Base-by-base conservation (phyloP, 768 basidiomycete genomes). In the Gyrodon lividus region DNA sequence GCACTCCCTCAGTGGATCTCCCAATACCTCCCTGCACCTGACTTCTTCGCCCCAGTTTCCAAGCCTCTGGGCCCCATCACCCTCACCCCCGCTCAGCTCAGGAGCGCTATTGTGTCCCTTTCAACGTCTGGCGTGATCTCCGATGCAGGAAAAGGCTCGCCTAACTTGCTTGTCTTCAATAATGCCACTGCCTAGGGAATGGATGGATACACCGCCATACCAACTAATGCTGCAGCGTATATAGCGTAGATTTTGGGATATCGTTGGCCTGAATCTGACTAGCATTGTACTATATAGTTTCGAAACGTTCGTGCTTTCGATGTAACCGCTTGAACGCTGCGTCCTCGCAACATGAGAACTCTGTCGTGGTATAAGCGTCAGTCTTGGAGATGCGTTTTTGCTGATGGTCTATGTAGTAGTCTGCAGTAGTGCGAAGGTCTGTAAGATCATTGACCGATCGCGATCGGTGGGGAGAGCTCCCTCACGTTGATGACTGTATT, bases 151-250 rank as follows among this genome's bases (percentile, higher is more conserved):
- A 48, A 56, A 1, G 68, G 78, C 43, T 86, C 89, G 3, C 72
- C 78, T 37, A 92, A 94, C 74, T 56, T 82, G 66, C 75, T 94
- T 63, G 78, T 89, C 57, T 93, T 81, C 74, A 92, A 92, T 76
- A 92, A 92, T 58, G 84, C 80, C 6, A 89, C 87, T 6, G 46
- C 39, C 2, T 62, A 46, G 64, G 22, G 23, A 22, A 30, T 5
- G 42, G 46, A 28, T 46, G 13, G 8, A 37, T n/a, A 35, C 12
- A 13, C 13, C 31, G 1, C 31, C 24, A 7, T 41, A 19, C 31
- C 50, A 33, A 22, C n/a, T 43, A 42, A 51, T 54, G 39, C 46
- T 42, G 41, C 55, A 33, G 19, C 9, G 10, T 41, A 26, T 5
- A 24, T 41, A 53, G 47, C 13, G n/a, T 22, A 44, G 34, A 44